Conservation (phyloP, 2,329 filamentous ascomycete genomes). For the Cordyceps cicadae region DNA sequence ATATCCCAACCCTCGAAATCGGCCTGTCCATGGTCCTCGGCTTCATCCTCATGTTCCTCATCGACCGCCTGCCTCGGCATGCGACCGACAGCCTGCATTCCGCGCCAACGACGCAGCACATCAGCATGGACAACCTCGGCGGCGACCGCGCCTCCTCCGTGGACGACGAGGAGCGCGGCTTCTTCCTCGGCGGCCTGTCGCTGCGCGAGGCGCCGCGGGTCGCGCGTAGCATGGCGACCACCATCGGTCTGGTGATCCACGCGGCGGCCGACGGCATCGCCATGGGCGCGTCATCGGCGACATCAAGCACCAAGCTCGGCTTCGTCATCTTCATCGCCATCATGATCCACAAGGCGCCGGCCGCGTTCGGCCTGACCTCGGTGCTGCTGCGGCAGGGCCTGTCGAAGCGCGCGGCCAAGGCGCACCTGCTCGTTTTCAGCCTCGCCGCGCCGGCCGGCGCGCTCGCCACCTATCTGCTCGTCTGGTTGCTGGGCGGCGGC, state of each 20-base stretch:
- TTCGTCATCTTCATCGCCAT: conserved; percentile 93
- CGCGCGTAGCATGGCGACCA: conserved; percentile 67
- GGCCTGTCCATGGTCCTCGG: conserved; percentile 80
- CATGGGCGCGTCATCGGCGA: conserved; percentile 79
- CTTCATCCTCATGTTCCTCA: conserved; percentile 93
- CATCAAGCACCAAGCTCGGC: conserved; percentile 64
- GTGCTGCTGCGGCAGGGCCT: conserved; percentile 85
- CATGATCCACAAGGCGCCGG: conserved; percentile 95
- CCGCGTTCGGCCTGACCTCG: conserved; percentile 88
- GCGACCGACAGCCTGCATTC: conserved; percentile 56
- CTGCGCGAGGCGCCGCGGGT: conserved; percentile 49
- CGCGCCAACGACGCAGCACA: conserved; percentile 66
- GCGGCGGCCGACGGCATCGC: conserved; percentile 92
- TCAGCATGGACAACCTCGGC: conserved; percentile 76
- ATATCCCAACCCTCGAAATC: conserved; percentile 65
- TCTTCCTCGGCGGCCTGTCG: conserved; percentile 41
- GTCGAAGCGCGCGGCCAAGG: conserved; percentile 74
- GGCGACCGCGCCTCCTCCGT: conserved; percentile 41
- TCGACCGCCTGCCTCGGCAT: conserved; percentile 76
- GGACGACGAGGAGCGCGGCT: conserved; percentile 45
- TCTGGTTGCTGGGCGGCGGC: conserved; percentile 62
- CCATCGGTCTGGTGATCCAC: conserved; percentile 90
- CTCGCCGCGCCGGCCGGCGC: conserved; percentile 83
- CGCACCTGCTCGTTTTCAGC: conserved; percentile 85
- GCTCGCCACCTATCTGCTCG: conserved; percentile 70